Evolutionary conservation across 2,329 filamentous ascomycete species (phyloP), one percentile per base, ranked within the genome.

Genomic region (Fusarium metavorans): DNA sequence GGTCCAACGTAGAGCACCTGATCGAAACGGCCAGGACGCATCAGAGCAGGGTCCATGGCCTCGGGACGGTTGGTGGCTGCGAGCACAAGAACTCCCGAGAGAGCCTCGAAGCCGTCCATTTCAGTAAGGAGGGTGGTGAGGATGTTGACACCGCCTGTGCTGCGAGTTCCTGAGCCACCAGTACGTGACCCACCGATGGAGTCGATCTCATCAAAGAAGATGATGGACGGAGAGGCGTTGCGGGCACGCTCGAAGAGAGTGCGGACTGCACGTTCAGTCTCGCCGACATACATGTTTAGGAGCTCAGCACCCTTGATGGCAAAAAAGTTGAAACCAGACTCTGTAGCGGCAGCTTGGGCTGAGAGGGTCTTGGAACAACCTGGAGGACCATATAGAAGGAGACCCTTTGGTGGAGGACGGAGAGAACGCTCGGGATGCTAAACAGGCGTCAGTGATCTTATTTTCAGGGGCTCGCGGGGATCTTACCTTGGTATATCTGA

Each of bases 121-220:
- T 98, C 96, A 70, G 95, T 98, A 6, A 98, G 88, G 32, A 98
- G 85, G 2, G 95, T 97, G 1, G 95, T 95, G 16, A 98, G 89
- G 52, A 97, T 94, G 80, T 98, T 97, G 57, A 98, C 88, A 1
- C 92, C 90, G 25, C 84, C 83, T 41, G 78, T 79, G 54, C 82
- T 81, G 18, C 80, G 77, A 5, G 80, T 78, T 9, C 72, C 76
- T 9, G 77, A 84, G 20, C 85, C 82, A 7, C 83, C 86, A 16
- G 89, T 82, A 23, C 88, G 84, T 65, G 87, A 85, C 2, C 84
- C 92, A 79, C 83, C 93, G 72, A 98, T 96, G 6, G 94, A 92
- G 83, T 98, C 95, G 77, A 98, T 97, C 82, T 98, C 95, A 81
- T 98, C 95, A 76, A 98, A 98, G 87, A 98, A 98, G 78, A 98